phyloP scores from a whole-genome alignment of 2,329 filamentous ascomycete species.

The Venturia carpophila region DNA sequence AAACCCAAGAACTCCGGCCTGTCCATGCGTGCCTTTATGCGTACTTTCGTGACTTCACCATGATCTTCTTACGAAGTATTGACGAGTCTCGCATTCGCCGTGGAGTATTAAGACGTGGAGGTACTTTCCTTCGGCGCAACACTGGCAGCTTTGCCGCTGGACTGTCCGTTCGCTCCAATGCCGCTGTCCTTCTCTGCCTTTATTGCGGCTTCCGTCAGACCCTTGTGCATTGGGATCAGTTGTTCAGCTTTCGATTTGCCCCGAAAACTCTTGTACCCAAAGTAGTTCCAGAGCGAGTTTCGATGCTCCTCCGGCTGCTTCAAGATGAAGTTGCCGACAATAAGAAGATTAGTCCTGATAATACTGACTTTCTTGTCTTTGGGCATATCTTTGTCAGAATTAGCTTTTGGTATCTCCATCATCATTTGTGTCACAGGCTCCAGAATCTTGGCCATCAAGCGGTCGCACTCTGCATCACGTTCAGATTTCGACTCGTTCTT shows the following conservation, averaged over 20 bases:
- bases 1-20: not conserved
- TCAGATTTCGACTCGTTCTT: not conserved
- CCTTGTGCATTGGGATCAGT: constrained; percentile 6
- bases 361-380: constrained; percentile 13
- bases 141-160: not conserved
- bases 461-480: constrained; percentile 8
- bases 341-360: not conserved
- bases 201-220: not conserved
- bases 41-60: not conserved
- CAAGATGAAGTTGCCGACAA: constrained; percentile 9
- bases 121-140: not conserved
- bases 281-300: constrained; percentile 14
- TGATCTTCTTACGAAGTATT: not conserved
- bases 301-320: constrained; percentile 10
- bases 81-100: not conserved
- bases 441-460: not conserved
- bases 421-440: not conserved
- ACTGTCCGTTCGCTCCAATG: not conserved
- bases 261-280: constrained; percentile 17
- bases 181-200: constrained; percentile 3
- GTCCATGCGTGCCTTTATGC: constrained; percentile 1
- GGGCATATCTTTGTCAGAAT: constrained; percentile 2
- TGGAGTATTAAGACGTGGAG: not conserved
- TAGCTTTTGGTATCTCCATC: not conserved
- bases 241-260: constrained; percentile 1